Evolutionary conservation across 805 yeast genomes (phyloP).

Genomic region (Wickerhamiella allomyrinae): DNA sequence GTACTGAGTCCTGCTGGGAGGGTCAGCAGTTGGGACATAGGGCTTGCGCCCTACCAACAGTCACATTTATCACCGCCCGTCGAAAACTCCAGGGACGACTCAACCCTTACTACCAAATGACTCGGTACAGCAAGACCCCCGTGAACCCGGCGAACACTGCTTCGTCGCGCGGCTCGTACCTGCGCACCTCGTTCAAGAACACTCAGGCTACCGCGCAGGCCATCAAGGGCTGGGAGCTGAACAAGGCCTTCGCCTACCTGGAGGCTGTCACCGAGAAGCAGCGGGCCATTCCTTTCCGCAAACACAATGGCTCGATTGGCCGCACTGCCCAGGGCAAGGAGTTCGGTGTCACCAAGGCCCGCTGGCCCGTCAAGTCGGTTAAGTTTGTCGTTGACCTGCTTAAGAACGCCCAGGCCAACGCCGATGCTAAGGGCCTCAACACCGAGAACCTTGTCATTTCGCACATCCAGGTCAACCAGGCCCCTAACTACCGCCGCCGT

Average conservation of each 20-base stretch:
- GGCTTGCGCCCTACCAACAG: not conserved
- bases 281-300: conserved; percentile 99
- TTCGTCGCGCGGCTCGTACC: conserved; percentile 98
- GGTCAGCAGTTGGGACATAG: not conserved
- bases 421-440: conserved; percentile 98
- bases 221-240: conserved; percentile 93
- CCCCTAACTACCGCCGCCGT: conserved; percentile 99
- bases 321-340: conserved; percentile 99
- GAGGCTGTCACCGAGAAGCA: conserved; percentile 93
- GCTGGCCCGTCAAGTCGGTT: conserved; percentile 99
- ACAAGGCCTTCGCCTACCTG: conserved; percentile 90
- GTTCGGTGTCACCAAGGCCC: conserved; percentile 98
- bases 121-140: conserved; percentile 99
- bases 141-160: conserved; percentile 99
- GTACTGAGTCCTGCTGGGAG: not conserved
- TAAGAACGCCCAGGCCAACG: conserved; percentile 97
- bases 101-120: conserved; percentile 42
- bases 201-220: conserved; percentile 99
- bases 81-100: not conserved
- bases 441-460: conserved; percentile 83
- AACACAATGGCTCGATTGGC: conserved; percentile 92
- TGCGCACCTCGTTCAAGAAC: conserved; percentile 99
- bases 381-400: conserved; percentile 87
- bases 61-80: not conserved
- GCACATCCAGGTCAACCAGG: conserved; percentile 99